phyloP scores from a whole-genome alignment of 129 eudicot genomes.

The Logfia minima region DNA sequence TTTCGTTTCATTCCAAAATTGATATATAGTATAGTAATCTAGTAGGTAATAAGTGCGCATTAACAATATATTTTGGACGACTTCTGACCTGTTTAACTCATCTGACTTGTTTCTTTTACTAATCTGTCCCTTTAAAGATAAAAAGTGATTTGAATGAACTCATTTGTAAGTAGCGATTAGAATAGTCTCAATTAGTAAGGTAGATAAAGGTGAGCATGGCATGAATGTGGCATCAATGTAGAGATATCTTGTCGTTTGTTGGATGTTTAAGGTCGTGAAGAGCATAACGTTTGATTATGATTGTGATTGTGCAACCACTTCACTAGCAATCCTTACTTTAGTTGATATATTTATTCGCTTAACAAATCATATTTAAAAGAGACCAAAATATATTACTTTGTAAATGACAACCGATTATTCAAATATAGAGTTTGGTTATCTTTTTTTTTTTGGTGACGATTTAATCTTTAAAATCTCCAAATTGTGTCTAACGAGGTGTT shows the following conservation, averaged over 20 bases:
- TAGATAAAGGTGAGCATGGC: constrained; percentile 3
- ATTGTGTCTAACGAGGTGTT: neutral
- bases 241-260: constrained; percentile 13
- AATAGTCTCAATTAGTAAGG: neutral
- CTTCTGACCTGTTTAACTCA: neutral
- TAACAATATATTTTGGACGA: neutral
- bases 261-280: constrained; percentile 12
- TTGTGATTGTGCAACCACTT: constrained; percentile 26
- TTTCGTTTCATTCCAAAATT: too few relatives aligned
- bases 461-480: neutral
- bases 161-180: neutral
- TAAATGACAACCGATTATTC: neutral
- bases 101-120: neutral
- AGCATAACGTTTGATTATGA: constrained; percentile 17
- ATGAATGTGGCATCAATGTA: constrained; percentile 15
- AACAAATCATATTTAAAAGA: neutral
- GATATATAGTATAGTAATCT: too few relatives aligned
- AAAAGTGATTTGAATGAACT: neutral
- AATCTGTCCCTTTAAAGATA: neutral
- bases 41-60: neutral
- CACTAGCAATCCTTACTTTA: neutral
- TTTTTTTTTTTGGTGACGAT: neutral
- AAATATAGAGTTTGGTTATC: neutral
- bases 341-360: neutral
- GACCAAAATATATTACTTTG: neutral